Base-by-base conservation (phyloP, 2,329 filamentous ascomycete species). In the Fusarium vanettenii region DNA sequence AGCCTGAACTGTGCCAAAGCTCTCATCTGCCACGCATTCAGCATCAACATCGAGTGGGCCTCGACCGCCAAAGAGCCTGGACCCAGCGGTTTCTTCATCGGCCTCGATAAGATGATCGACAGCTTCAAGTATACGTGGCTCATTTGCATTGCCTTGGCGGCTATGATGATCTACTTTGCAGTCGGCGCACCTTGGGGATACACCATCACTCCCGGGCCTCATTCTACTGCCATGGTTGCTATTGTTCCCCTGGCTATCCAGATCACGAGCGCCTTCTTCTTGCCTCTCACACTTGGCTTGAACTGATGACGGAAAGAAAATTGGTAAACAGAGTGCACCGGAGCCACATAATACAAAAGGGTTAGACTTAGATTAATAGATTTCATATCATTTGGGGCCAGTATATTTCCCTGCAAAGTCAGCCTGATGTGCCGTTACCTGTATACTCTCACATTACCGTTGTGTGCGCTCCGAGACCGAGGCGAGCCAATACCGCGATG, bases 101-200 rank as follows among this genome's bases (percentile, higher is more conserved):
- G 81, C 0, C 81, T 81, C 9, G 82, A 79, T 41, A 84, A 79
- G 37, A 83, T 82, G 63, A 83, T 82, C 43, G 88, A 85, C 74
- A 87, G 89, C 64, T 89, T 80, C 60, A 79, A 89, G 70, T 86
- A 82, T 60, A 76, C 76, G 0, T 78, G 77, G 29, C 20, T 77
- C 4, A 78, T 79, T 41, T 79, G 78, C 11, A 68, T 79, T 29
- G 14, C 73, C 0, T 27, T 79, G 3, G 66, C 78, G 0, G 78
- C 70, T n/a, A 76, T 69, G 2, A 79, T 79, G 76, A 73, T 79
- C 22, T 79, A 79, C 6, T 74, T 79, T 74, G 69, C 78, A 2
- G 65, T 77, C 16, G 78, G 69, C 13, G 78, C 78, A 0, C 78
- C 78, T 2, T 78, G 72, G 69, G 72, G 72, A 2, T 79, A 77